These are phyloP conservation scores for Nigrograna mackinnonii DNA, from an alignment of 2,329 filamentous ascomycete genomes.

Conservation along the genomic window DNA sequence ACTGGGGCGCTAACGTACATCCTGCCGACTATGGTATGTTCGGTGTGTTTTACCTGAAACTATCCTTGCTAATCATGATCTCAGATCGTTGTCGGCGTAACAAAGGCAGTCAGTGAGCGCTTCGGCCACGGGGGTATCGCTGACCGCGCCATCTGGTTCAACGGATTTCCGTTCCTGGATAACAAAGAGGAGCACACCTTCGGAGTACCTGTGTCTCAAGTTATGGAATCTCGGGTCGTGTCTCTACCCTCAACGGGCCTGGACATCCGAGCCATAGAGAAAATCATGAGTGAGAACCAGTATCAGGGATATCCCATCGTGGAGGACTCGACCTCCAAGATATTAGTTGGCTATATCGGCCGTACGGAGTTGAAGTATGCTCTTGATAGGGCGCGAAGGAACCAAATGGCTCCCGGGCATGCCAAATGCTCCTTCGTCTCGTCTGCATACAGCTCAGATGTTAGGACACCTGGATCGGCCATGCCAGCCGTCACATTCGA, in stretches of 20 bases:
- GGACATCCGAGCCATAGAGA: conserved; percentile 75
- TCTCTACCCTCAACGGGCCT: conserved; percentile 76
- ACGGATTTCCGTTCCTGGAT: conserved; percentile 94
- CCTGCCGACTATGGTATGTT: conserved; percentile 81
- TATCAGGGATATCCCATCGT: conserved; percentile 95
- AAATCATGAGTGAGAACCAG: conserved; percentile 73
- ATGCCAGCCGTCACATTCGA: conserved; percentile 58
- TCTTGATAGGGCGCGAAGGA: conserved; percentile 75
- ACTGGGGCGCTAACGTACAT: conserved; percentile 98
- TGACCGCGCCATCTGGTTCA: conserved; percentile 99
- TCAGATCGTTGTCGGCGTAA: conserved; percentile 90
- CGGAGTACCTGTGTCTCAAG: conserved; percentile 87
- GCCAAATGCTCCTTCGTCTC: conserved; percentile 76
- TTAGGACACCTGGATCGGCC: conserved; percentile 32
- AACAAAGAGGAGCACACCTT: conserved; percentile 98
- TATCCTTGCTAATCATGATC: not conserved
- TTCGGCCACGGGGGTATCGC: conserved; percentile 97
- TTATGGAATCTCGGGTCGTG: conserved; percentile 80
- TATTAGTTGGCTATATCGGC: conserved; percentile 88
- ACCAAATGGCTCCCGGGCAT: conserved; percentile 65
- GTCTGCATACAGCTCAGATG: conserved; percentile 9
- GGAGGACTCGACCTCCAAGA: conserved; percentile 70
- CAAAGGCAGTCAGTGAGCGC: conserved; percentile 87
- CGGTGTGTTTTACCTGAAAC: not conserved
- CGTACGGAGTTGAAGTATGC: conserved; percentile 91